Evolutionary conservation across 768 basidiomycete species (phyloP).

Genomic region (Cystobasidiopsis lactophilus): DNA sequence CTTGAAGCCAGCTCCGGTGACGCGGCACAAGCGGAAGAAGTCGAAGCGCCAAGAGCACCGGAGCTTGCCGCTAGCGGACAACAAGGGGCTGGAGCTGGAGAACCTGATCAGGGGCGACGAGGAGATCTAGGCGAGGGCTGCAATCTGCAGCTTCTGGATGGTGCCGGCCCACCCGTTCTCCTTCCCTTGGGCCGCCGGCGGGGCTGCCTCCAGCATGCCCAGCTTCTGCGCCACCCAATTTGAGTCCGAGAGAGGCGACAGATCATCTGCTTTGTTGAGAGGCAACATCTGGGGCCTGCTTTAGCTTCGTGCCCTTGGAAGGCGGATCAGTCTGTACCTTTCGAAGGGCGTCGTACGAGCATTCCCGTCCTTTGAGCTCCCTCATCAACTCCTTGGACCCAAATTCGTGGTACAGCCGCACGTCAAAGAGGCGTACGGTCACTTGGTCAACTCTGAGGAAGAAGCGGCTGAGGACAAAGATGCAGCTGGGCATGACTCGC

Average conservation of each 20-base stretch:
- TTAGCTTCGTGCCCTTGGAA: neutral
- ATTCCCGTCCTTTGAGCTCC: conserved; percentile 77
- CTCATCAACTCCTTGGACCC: conserved; percentile 39
- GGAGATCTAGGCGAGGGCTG: too few relatives aligned
- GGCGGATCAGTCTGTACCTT: conserved; percentile 18
- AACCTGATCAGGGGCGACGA: too few relatives aligned
- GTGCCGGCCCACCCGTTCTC: too few relatives aligned
- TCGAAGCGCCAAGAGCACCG: too few relatives aligned
- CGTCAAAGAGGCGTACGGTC: conserved; percentile 72
- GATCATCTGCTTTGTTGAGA: conserved; percentile 33
- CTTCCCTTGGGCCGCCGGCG: too few relatives aligned
- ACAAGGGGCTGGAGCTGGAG: too few relatives aligned
- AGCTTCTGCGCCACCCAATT: conserved; percentile 48
- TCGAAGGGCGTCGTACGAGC: conserved; percentile 59
- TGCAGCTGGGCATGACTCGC: conserved; percentile 91
- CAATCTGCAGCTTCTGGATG: too few relatives aligned
- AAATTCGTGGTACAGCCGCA: conserved; percentile 73
- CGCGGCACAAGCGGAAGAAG: too few relatives aligned
- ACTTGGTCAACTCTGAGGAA: conserved; percentile 89
- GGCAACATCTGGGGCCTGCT: conserved; percentile 8
- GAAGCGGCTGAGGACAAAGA: conserved; percentile 75
- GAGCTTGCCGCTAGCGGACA: too few relatives aligned
- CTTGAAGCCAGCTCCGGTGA: too few relatives aligned
- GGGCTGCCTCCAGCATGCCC: too few relatives aligned
- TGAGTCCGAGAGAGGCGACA: conserved; percentile 69